phyloP scores from a whole-genome alignment of 495 filamentous ascomycete species.

The Haplographium delicatum region DNA sequence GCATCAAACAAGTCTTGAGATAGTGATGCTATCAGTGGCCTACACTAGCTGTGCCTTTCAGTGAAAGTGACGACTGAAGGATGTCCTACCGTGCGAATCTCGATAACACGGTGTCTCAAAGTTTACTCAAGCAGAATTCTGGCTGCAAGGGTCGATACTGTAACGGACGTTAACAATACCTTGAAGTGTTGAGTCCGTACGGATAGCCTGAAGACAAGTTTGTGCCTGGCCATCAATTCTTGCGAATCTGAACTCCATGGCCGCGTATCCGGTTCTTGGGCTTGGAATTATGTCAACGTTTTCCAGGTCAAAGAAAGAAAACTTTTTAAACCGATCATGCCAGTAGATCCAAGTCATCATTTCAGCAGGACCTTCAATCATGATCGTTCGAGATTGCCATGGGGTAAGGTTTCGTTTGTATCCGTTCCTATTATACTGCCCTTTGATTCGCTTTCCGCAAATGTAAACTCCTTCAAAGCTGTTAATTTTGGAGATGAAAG shows the following conservation, averaged over 20 bases:
- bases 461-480: neutral
- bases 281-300: neutral
- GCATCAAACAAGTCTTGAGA: too few relatives aligned
- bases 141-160: constrained; percentile 6
- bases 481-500: neutral
- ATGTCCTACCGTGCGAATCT: too few relatives aligned
- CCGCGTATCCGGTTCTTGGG: neutral
- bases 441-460: neutral
- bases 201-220: constrained; percentile 2
- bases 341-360: constrained; percentile 1
- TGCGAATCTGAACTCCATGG: constrained; percentile 4
- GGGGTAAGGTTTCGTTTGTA: neutral
- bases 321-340: neutral
- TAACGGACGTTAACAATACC: constrained; percentile 4
- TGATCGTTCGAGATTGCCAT: neutral
- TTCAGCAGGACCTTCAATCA: constrained; percentile 1
- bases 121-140: too few relatives aligned
- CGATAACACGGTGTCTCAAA: neutral
- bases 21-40: too few relatives aligned
- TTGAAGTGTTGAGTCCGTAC: neutral
- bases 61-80: too few relatives aligned
- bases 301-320: neutral
- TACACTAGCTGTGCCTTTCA: too few relatives aligned
- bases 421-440: constrained; percentile 4
- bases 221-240: constrained; percentile 13